Conservation (phyloP, 495 filamentous ascomycete species). For the Extremus antarcticus region DNA sequence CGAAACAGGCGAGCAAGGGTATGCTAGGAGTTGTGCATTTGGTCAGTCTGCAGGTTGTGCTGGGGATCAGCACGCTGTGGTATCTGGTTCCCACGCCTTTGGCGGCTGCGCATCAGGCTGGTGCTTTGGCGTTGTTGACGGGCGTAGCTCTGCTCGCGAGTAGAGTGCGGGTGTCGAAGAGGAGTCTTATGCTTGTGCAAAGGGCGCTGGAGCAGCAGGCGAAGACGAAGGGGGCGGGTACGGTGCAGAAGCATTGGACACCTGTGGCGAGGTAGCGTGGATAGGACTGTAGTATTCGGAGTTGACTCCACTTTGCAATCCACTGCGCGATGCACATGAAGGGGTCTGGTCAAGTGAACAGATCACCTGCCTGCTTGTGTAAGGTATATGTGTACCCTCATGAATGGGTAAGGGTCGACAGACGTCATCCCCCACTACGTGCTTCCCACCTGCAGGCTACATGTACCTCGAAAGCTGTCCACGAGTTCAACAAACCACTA, state of each 20-base stretch:
- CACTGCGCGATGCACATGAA: no score
- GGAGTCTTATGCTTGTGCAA: conserved; percentile 9
- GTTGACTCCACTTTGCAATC: no score
- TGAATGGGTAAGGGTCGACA: no score
- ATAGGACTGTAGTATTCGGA: no score
- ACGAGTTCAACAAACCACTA: no score
- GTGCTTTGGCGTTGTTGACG: conserved; percentile 72
- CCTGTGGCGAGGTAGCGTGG: no score
- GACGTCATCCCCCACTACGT: no score
- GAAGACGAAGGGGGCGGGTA: background rate
- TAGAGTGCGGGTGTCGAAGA: conserved; percentile 45
- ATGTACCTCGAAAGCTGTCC: no score
- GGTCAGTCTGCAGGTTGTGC: conserved; percentile 64
- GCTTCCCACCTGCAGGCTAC: no score
- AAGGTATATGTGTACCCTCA: no score
- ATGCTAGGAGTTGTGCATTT: conserved; percentile 74
- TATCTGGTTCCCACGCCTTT: conserved; percentile 85
- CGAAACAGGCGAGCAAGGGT: conserved; percentile 54
- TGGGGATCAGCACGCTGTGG: conserved; percentile 82
- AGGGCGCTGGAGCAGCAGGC: conserved; percentile 1
- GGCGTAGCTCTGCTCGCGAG: conserved; percentile 66
- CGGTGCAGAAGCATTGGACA: background rate
- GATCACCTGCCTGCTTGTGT: no score
- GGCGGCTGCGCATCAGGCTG: conserved; percentile 88
- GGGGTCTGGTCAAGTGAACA: no score